These are phyloP conservation scores for Yamadazyma jaroonii DNA, from an alignment of 1,139 yeast species.

Conservation along the genomic window DNA sequence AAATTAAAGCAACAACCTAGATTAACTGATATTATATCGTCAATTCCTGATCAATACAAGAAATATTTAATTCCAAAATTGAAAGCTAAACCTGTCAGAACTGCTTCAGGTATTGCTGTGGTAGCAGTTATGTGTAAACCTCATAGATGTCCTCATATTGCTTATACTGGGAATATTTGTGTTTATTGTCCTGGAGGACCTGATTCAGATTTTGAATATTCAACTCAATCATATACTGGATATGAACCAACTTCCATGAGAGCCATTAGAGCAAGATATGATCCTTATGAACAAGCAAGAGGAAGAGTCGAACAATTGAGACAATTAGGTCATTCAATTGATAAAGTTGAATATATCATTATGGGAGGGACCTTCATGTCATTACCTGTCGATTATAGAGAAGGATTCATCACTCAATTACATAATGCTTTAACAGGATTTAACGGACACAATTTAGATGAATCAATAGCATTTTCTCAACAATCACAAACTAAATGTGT, in stretches of 20 bases:
- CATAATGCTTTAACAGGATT: constrained; percentile 96
- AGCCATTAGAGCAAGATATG: constrained; percentile 95
- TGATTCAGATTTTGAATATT: constrained; percentile 95
- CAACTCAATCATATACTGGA: constrained; percentile 97
- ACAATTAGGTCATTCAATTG: constrained; percentile 93
- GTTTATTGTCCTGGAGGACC: constrained; percentile 99
- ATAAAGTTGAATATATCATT: constrained; percentile 93
- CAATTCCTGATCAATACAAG: constrained; percentile 95
- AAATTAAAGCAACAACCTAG: constrained; percentile 91
- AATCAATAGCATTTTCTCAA: constrained; percentile 87
- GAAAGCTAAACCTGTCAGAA: constrained; percentile 96
- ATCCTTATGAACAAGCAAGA: constrained; percentile 97
- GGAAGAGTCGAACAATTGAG: constrained; percentile 96
- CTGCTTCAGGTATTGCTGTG: constrained; percentile 98
- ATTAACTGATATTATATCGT: constrained; percentile 87
- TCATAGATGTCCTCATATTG: constrained; percentile 98
- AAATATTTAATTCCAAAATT: constrained; percentile 88
- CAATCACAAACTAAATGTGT: constrained; percentile 96
- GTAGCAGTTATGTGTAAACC: constrained; percentile 99
- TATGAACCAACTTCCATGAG: constrained; percentile 99
- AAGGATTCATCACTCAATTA: constrained; percentile 78
- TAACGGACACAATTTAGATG: constrained; percentile 84
- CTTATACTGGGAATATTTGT: constrained; percentile 97
- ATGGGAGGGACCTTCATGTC: constrained; percentile 99
- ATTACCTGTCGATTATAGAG: constrained; percentile 83